These are phyloP conservation scores for Acacia concinna DNA, from an alignment of 331 rosid species.

Conservation along the genomic window DNA sequence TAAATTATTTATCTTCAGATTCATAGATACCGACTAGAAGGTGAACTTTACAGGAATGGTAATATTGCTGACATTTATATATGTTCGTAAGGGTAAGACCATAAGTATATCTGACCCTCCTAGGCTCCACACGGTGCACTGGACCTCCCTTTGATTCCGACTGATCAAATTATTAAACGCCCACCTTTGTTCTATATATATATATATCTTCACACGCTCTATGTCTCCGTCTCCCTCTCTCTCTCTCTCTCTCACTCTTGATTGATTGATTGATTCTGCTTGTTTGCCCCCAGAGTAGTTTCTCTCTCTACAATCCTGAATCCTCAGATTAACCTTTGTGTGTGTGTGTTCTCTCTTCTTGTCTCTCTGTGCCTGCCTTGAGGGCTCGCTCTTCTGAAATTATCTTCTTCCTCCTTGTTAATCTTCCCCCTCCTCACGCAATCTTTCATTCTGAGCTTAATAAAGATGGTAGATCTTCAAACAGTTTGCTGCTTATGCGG, in stretches of 20 bases:
- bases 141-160: slow-evolving; percentile 22
- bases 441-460: neutral
- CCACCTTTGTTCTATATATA: slow-evolving; percentile 25
- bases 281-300: neutral
- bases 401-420: neutral
- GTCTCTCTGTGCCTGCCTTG: neutral
- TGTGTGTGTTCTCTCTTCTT: neutral
- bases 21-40: no score
- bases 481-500: slow-evolving; percentile 97
- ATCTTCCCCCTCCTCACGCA: no score
- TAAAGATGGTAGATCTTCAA: slow-evolving; percentile 74
- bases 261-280: neutral
- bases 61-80: no score
- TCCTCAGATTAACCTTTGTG: neutral
- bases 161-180: slow-evolving; percentile 6
- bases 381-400: neutral
- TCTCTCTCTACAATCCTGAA: neutral
- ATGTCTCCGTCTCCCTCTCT: neutral
- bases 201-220: neutral
- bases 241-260: neutral
- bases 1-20: no score
- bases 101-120: no score
- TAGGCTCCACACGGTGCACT: no score
- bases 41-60: no score
- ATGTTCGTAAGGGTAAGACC: no score